Evolutionary conservation across 2,329 filamentous ascomycete species (phyloP).

Genomic region (Cryphonectria naterciae): DNA sequence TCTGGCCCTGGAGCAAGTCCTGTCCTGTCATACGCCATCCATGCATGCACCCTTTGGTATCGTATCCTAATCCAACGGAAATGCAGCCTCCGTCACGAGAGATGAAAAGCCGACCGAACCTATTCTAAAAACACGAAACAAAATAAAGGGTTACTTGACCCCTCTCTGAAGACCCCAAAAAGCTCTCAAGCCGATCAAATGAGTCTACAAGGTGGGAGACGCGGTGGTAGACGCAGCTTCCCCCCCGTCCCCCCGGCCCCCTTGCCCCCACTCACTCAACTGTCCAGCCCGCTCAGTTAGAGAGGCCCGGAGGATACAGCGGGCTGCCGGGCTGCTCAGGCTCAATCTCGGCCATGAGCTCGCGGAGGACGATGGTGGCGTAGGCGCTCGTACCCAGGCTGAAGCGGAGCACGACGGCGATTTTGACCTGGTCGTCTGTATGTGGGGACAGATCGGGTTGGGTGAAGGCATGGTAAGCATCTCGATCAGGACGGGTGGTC

Average conservation of each 20-base stretch:
- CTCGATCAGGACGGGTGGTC: slow-evolving; percentile 6
- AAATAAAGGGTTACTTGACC: background rate
- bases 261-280: background rate
- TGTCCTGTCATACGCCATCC: background rate
- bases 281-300: background rate
- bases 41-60: slow-evolving; percentile 1
- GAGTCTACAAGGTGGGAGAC: slow-evolving; percentile 2
- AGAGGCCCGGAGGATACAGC: slow-evolving; percentile 8
- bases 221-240: background rate
- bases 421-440: slow-evolving; percentile 35
- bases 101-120: background rate
- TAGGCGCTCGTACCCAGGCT: slow-evolving; percentile 43
- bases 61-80: background rate
- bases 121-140: background rate
- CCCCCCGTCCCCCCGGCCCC: background rate
- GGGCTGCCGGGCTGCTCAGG: slow-evolving; percentile 23
- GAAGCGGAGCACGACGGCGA: slow-evolving; percentile 44
- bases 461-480: slow-evolving; percentile 30
- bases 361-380: slow-evolving; percentile 43
- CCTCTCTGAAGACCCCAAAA: background rate
- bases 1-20: background rate
- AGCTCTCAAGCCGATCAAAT: background rate
- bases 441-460: slow-evolving; percentile 31
- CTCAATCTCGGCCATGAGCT: slow-evolving; percentile 36
- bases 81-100: background rate